Evolutionary conservation across 441 rosid genomes (phyloP).

Genomic region (Pelargonium hybrid): DNA sequence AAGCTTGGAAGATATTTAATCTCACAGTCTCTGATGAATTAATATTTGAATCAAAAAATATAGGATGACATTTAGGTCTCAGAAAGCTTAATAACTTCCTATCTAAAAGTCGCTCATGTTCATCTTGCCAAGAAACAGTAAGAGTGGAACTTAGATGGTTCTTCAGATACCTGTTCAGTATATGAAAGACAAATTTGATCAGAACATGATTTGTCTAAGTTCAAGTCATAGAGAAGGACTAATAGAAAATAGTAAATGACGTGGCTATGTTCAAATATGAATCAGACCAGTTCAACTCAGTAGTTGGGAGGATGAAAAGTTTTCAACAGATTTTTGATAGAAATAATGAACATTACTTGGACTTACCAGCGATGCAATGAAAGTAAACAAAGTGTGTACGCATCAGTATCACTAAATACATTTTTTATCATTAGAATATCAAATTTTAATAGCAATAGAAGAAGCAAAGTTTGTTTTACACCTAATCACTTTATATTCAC

Average conservation of each 20-base stretch:
- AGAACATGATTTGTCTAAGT: neutral
- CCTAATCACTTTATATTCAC: neutral
- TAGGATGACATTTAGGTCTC: constrained; percentile 72
- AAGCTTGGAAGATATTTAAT: constrained; percentile 76
- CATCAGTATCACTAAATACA: neutral
- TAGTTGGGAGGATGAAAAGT: neutral
- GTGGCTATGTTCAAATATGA: neutral
- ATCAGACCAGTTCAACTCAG: neutral
- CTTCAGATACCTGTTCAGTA: constrained; percentile 49
- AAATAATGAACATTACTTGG: neutral
- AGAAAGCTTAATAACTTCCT: constrained; percentile 41
- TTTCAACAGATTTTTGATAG: neutral
- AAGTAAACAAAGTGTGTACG: neutral
- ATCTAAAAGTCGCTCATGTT: constrained; percentile 36
- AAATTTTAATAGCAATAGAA: neutral
- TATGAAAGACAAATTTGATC: neutral
- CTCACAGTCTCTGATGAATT: constrained; percentile 57
- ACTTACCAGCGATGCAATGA: neutral
- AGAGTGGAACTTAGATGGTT: constrained; percentile 56
- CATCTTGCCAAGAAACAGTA: constrained; percentile 50
- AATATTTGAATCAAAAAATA: constrained; percentile 68
- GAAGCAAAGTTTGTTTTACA: neutral
- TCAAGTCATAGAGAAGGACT: neutral
- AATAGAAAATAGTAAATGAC: neutral
- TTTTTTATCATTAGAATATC: neutral